phyloP scores from a whole-genome alignment of 352 stramenopile species.

The Globisporangium takayamanum region DNA sequence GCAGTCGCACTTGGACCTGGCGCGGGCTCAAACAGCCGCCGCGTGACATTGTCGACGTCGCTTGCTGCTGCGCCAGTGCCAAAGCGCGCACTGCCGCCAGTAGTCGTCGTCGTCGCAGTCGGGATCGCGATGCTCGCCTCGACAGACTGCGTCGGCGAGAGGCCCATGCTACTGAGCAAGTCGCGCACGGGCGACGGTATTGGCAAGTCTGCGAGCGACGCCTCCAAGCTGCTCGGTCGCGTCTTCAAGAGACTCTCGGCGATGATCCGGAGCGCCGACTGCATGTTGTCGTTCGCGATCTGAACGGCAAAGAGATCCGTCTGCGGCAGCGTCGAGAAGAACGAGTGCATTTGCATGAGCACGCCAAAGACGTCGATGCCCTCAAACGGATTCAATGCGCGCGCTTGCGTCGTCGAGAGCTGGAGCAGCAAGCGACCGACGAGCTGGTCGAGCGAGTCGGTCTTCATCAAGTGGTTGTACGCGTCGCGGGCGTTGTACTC shows the following conservation, averaged over 20 bases:
- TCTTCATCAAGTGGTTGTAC: conserved; percentile 66
- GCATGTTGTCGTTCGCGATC: conserved; percentile 75
- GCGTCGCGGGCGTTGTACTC: conserved; percentile 73
- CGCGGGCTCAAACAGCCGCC: conserved; percentile 44
- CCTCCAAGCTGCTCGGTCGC: conserved; percentile 43
- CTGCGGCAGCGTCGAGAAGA: conserved; percentile 68
- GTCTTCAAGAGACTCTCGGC: conserved; percentile 53
- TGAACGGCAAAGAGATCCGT: conserved; percentile 61
- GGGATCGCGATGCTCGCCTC: too few species aligned
- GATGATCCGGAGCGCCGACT: conserved; percentile 60
- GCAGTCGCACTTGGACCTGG: conserved; percentile 7
- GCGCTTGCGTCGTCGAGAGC: conserved; percentile 51
- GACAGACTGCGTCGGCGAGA: conserved; percentile 8
- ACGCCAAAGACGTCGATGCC: conserved; percentile 76
- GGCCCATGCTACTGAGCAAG: conserved; percentile 35
- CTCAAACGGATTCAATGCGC: conserved; percentile 60
- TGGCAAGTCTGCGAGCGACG: conserved; percentile 51
- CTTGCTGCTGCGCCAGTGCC: neutral
- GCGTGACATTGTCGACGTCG: conserved; percentile 21
- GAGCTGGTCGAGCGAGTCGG: conserved; percentile 74
- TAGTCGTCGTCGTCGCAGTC: neutral
- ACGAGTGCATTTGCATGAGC: conserved; percentile 84
- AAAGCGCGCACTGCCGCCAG: neutral
- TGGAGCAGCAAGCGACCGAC: conserved; percentile 66
- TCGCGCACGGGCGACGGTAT: conserved; percentile 45